Evolutionary conservation across 1,284 basidiomycete species (phyloP).

Genomic region (Pascua sp.): DNA sequence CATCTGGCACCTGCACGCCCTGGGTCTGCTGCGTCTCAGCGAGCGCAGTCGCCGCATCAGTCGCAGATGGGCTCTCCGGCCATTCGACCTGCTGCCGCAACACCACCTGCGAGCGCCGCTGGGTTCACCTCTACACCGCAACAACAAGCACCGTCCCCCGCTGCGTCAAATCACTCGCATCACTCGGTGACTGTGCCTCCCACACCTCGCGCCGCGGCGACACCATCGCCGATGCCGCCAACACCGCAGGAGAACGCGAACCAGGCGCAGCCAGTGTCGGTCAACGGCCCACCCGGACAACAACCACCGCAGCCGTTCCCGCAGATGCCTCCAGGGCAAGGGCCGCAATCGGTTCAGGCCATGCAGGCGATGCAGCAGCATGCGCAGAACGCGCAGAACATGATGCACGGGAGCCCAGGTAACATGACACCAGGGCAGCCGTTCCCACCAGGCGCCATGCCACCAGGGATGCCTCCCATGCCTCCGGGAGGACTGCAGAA

Average conservation of each 20-base stretch:
- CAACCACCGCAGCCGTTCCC: neutral
- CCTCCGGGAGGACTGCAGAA: conserved; percentile 10
- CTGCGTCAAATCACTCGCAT: conserved; percentile 32
- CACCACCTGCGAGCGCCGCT: conserved; percentile 7
- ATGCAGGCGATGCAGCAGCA: conserved; percentile 25
- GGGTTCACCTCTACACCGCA: conserved; percentile 12
- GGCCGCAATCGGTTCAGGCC: conserved; percentile 18
- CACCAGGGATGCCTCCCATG: conserved; percentile 8
- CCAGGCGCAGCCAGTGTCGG: neutral
- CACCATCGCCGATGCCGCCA: conserved; percentile 19
- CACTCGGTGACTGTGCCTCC: conserved; percentile 11
- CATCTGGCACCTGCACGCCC: conserved; percentile 43
- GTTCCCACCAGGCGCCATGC: conserved; percentile 15
- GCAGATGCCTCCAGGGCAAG: conserved; percentile 5
- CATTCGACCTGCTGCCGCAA: conserved; percentile 3
- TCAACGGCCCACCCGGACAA: conserved; percentile 14
- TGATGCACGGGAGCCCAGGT: conserved; percentile 5
- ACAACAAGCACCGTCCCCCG: conserved; percentile 27
- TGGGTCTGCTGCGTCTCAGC: conserved; percentile 37
- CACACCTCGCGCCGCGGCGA: conserved; percentile 4
- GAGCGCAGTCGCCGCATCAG: conserved; percentile 31
- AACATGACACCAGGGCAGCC: neutral
- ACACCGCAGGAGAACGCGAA: neutral
- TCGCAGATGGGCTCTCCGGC: conserved; percentile 17
- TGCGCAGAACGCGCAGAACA: conserved; percentile 19